Conservation (phyloP, 1,284 basidiomycete genomes). For the Cerrena zonata region DNA sequence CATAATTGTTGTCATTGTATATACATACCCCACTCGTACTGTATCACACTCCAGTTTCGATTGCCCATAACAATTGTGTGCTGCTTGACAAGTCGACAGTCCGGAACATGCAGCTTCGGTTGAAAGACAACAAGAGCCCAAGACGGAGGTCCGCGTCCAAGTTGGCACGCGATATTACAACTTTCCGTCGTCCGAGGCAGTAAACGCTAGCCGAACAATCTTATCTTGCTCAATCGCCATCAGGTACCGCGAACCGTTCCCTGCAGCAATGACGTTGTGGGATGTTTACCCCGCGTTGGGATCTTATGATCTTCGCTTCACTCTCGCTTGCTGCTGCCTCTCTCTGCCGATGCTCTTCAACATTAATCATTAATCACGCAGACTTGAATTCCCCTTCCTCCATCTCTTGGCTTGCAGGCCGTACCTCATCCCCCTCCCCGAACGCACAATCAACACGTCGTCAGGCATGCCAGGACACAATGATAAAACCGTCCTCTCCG, state of each 20-base stretch:
- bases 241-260: constrained; percentile 6
- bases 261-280: constrained; percentile 1
- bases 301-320: constrained; percentile 2
- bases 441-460: not conserved
- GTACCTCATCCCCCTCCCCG: too few relatives aligned
- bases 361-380: not conserved
- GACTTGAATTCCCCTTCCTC: too few relatives aligned
- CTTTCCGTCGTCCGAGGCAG: constrained; percentile 2
- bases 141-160: not conserved
- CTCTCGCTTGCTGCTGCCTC: constrained; percentile 2
- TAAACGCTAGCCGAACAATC: constrained; percentile 1
- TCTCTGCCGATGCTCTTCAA: too few relatives aligned
- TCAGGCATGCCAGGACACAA: not conserved
- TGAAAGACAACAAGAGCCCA: not conserved
- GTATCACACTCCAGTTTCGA: constrained; percentile 1
- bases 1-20: constrained; percentile 4
- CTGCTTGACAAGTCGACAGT: not conserved
- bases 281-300: constrained; percentile 3
- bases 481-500: not conserved
- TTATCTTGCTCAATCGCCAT: constrained; percentile 8
- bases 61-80: constrained; percentile 2
- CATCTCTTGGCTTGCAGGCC: not conserved
- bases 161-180: not conserved
- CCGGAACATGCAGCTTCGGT: constrained; percentile 2
- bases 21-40: constrained; percentile 8